Conservation (phyloP, 257 asterid species). For the Rubia yunnanensis region DNA sequence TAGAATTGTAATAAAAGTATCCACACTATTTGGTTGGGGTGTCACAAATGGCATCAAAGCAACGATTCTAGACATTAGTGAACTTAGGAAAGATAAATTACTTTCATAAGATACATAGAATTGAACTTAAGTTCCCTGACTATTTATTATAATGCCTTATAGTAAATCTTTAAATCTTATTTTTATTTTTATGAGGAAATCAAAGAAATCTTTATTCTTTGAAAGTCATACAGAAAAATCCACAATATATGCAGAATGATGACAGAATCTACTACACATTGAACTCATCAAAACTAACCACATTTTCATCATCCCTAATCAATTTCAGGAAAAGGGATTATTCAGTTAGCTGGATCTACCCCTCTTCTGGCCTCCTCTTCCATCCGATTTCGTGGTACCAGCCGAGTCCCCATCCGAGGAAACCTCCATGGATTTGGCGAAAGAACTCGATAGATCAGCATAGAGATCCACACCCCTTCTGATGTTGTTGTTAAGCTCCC, state of each 20-base stretch:
- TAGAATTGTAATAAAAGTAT: no score
- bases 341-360: slow-evolving; percentile 18
- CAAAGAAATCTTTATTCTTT: neutral
- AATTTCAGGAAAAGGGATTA: slow-evolving; percentile 7
- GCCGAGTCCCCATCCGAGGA: slow-evolving; percentile 33
- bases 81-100: no score
- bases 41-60: no score
- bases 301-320: neutral
- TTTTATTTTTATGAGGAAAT: neutral
- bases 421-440: slow-evolving; percentile 23
- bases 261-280: neutral
- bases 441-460: slow-evolving; percentile 32
- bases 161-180: no score
- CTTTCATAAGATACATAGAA: no score
- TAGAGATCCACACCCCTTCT: slow-evolving; percentile 34
- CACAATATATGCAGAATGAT: slow-evolving; percentile 6
- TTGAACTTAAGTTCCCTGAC: no score
- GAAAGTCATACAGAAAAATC: neutral
- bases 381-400: slow-evolving; percentile 25
- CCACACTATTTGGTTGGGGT: no score
- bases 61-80: no score
- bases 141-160: no score
- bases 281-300: slow-evolving; percentile 2
- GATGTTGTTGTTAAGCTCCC: slow-evolving; percentile 40
- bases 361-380: slow-evolving; percentile 30